Evolutionary conservation across 352 stramenopile genomes (phyloP), one percentile per base, ranked within the genome.

Genomic region (Discostella stelligera): DNA sequence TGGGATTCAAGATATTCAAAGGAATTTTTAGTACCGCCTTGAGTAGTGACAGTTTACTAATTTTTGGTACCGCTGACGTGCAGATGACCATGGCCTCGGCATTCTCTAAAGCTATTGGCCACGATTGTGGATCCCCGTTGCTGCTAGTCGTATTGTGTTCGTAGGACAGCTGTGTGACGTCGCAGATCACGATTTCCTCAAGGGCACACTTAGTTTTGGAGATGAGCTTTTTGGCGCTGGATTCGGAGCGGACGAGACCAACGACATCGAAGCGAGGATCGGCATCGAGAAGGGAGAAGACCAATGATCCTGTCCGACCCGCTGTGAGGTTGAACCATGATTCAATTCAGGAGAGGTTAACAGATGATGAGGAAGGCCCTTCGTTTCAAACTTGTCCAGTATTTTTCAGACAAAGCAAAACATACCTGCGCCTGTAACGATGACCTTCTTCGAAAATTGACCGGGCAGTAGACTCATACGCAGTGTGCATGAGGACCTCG

Each of bases 31-130:
- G 41, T 7, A 91, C 66, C 0, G 77, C 72, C 25, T 76, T 74
- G 5, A 79, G 61, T 25, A 91, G 32, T 11, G 70, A 84, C 21
- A 59, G 13, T 66, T 85, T 83, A 13, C 64, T 81, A 58, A 89
- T 77, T 9, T 78, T 44, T 5, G 85, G 85, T 18, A 88, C 75
- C 0, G 85, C 82, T 5, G 76, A 87, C n/a, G 85, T 91, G 62
- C 82, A 89, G 71, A 91, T 88, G 25, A 87, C 78, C 83, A 87
- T 78, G 49, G 80, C 80, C 20, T 72, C 49, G 20, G 69, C 53
- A 66, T 55, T 56, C 63, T 66, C 52, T 66, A 79, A 68, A 54
- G 25, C 73, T 52, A 70, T 21, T 18, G 69, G 76, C 58, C 54
- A 68, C 18, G 55, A 30, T 21, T 66, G 48, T 23, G 32, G 14